Percentiles rank a stretch among this genome's conserved stretches.
Conservation (phyloP, 2,329 filamentous ascomycete genomes). For the Diaporthe capsici region DNA sequence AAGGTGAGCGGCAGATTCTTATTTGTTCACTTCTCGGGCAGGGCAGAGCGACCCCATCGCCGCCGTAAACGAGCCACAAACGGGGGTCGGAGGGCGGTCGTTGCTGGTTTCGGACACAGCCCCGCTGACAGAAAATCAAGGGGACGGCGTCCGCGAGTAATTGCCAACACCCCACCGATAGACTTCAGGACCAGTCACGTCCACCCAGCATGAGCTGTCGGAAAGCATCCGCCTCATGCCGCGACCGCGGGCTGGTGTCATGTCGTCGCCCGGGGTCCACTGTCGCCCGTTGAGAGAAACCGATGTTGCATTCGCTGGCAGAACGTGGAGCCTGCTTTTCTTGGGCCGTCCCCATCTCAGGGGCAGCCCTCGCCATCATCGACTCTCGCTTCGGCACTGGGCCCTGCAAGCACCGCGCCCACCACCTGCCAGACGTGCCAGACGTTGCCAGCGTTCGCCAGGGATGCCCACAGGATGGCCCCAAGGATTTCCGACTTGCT, state of each 20-base stretch:
- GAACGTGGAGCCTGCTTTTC: constrained; percentile 1
- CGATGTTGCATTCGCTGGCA: constrained; percentile 6
- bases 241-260: constrained; percentile 24
- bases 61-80: constrained; percentile 30
- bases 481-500: constrained; percentile 3
- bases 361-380: neutral
- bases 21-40: constrained; percentile 15
- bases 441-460: neutral
- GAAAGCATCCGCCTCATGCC: constrained; percentile 40
- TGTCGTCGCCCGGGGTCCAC: constrained; percentile 20
- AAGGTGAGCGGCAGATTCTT: constrained; percentile 34
- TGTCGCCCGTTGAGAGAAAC: constrained; percentile 15
- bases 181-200: constrained; percentile 36
- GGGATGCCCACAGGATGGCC: neutral
- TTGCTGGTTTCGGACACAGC: constrained; percentile 36
- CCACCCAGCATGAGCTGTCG: constrained; percentile 34
- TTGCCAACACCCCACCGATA: constrained; percentile 33
- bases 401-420: constrained; percentile 6
- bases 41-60: constrained; percentile 20
- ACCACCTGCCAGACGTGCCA: neutral
- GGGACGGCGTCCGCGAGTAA: constrained; percentile 33
- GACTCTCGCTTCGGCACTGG: constrained; percentile 13
- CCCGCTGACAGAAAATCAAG: constrained; percentile 19
- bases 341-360: neutral
- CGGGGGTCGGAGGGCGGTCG: constrained; percentile 31